Percentiles rank a stretch among this genome's conserved stretches.
phyloP scores from a whole-genome alignment of 805 yeast species.

The Lipomyces chichibuensis region DNA sequence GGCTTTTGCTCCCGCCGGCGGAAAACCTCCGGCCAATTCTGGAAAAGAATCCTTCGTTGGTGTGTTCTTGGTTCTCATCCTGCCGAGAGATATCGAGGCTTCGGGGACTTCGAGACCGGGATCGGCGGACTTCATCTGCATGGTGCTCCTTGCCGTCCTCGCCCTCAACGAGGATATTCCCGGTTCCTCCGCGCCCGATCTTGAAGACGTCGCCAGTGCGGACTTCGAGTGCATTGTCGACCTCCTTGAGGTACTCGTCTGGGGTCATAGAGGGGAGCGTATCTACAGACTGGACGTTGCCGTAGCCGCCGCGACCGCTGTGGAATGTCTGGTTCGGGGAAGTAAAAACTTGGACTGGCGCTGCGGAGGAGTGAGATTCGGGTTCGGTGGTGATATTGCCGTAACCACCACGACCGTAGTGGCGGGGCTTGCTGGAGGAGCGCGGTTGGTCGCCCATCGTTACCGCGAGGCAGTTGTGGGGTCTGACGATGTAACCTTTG shows the following conservation, averaged over 20 bases:
- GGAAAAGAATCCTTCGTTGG: constrained; percentile 15
- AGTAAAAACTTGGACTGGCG: constrained; percentile 45
- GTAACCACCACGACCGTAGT: constrained; percentile 36
- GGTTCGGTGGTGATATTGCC: constrained; percentile 37
- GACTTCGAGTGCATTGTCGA: constrained; percentile 41
- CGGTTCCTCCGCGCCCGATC: constrained; percentile 47
- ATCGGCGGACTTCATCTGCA: constrained; percentile 4
- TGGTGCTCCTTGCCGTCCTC: constrained; percentile 15
- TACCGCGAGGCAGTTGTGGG: too few relatives aligned
- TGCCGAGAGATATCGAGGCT: neutral
- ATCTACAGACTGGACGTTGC: constrained; percentile 43
- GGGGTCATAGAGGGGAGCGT: constrained; percentile 42
- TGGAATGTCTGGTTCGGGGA: constrained; percentile 44
- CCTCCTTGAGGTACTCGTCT: constrained; percentile 44
- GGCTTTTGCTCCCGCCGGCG: constrained; percentile 9
- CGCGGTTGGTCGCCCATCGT: neutral
- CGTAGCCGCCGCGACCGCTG: constrained; percentile 48
- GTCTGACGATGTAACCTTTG: too few relatives aligned
- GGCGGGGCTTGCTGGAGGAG: constrained; percentile 11
- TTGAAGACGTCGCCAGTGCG: constrained; percentile 42
- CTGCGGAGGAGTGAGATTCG: constrained; percentile 41
- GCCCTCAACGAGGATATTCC: constrained; percentile 41
- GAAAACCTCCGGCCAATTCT: constrained; percentile 20
- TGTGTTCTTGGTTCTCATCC: neutral
- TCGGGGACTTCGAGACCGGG: constrained; percentile 1